phyloP scores from a whole-genome alignment of 2,329 filamentous ascomycete species.

The Trichoderma arundinaceum region DNA sequence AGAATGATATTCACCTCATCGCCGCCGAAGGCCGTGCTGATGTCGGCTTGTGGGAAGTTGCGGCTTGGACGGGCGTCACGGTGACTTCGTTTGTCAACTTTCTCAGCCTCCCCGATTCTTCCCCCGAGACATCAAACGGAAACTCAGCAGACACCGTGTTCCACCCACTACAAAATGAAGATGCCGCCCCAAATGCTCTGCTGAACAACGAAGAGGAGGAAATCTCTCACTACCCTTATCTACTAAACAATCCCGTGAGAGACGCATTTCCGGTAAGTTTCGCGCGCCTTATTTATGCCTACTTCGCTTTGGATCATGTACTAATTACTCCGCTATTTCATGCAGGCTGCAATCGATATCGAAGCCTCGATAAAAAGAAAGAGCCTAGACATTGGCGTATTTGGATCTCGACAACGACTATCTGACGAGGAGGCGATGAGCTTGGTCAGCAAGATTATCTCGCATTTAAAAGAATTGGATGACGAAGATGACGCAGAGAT shows the following conservation, averaged over 20 bases:
- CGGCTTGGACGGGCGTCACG: constrained; percentile 73
- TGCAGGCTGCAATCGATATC: constrained; percentile 49
- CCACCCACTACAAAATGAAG: not conserved
- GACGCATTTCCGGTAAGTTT: constrained; percentile 41
- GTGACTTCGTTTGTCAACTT: constrained; percentile 85
- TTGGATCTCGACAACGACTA: constrained; percentile 43
- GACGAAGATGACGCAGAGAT: not conserved
- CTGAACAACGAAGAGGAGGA: not conserved
- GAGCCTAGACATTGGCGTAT: constrained; percentile 49
- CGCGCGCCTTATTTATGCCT: too few relatives aligned
- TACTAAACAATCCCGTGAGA: constrained; percentile 37
- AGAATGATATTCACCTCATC: constrained; percentile 70
- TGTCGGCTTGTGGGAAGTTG: constrained; percentile 72
- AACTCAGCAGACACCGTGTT: not conserved
- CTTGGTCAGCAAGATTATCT: constrained; percentile 40
- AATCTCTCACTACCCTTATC: constrained; percentile 28
- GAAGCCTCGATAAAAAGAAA: constrained; percentile 46
- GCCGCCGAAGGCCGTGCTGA: constrained; percentile 55
- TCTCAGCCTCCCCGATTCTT: constrained; percentile 57
- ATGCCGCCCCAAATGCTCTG: not conserved
- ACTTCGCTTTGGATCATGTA: not conserved
- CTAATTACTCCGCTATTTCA: constrained; percentile 1
- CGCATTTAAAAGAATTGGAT: constrained; percentile 32
- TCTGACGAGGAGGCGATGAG: constrained; percentile 37
- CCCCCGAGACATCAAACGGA: not conserved